phyloP scores from a whole-genome alignment of 805 yeast species.

The Candida odintsovae region DNA sequence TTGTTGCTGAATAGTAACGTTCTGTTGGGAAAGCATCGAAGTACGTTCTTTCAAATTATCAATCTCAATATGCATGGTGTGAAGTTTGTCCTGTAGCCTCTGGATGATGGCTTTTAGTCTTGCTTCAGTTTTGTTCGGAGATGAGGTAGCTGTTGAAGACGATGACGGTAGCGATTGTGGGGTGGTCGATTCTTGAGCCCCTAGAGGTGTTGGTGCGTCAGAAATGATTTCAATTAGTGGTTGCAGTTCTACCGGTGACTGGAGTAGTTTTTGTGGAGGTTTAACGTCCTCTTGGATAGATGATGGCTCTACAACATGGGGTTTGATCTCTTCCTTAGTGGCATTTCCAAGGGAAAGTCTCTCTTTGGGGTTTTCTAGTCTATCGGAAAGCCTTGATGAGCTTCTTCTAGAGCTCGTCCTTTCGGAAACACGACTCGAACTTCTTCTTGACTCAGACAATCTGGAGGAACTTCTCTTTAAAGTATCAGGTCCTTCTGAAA shows the following conservation, averaged over 20 bases:
- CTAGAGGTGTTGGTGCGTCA: too few relatives aligned
- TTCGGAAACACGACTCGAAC: not conserved
- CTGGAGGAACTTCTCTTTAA: not conserved
- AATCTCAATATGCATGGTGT: constrained; percentile 26
- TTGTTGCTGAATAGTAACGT: constrained; percentile 22
- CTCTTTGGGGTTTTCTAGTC: not conserved
- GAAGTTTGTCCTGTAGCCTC: constrained; percentile 42
- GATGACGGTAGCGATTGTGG: too few relatives aligned
- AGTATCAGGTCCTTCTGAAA: not conserved
- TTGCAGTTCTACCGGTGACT: not conserved
- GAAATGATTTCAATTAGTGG: too few relatives aligned
- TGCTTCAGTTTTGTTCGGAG: constrained; percentile 1
- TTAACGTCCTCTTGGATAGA: not conserved
- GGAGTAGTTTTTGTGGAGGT: not conserved
- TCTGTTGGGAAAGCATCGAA: constrained; percentile 23
- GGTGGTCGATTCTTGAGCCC: too few relatives aligned
- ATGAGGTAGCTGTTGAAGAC: not conserved
- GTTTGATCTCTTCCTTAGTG: not conserved
- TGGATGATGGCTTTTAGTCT: constrained; percentile 30
- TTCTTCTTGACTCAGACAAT: not conserved
- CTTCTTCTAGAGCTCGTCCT: not conserved
- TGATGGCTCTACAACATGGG: not conserved
- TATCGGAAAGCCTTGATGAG: not conserved
- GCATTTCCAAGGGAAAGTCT: not conserved
- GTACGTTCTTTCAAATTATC: constrained; percentile 23